Evolutionary conservation across 1,139 yeast genomes (phyloP), one percentile per base, ranked within the genome.

Genomic region (Protomyces arabidopsidicola): DNA sequence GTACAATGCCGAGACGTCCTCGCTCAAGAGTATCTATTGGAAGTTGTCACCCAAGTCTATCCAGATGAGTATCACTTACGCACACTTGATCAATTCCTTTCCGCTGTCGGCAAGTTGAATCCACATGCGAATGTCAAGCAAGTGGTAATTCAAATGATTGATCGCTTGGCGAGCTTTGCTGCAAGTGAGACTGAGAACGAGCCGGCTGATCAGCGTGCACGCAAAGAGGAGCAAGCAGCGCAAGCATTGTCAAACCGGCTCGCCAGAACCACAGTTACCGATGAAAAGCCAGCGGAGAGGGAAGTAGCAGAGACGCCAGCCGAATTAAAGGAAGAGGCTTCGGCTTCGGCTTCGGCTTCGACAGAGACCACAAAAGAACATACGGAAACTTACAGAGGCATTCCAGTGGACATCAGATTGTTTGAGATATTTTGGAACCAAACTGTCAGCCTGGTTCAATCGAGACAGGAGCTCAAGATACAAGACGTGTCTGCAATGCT

Each of bases 1-100:
- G 85, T 91, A 14, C 97, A 91, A 73, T 95, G 98, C 74, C 82
- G 89, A 67, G 98, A 93, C 72, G 87, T 85, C 50, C 81, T 93
- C 68, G 97, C 98, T 2, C 98, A 93, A 75, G 90, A 86, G 70
- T 95, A 93, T 72, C 77, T 93, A 65, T 78, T 91, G 65, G 98
- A 95, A 72, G 97, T 91, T 12, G 81, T 89, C 65, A 87, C 91
- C 65, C 98, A 91, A 73, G 95, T 91, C 1, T 93, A 95, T 76
- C 97, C 98, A 0, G 97, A 90, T 70, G 89, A 88, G 68, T 91
- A 87, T 75, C 98, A 93, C 72, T 78, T 90, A 67, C 81, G 82
- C 34, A 89, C 98, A 0, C 78, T 93, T 69, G 84, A 84, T 63
- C 77, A 78, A 48, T 82, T 90, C 68, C 79, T 93, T 69, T 82